Evolutionary conservation across 2,329 filamentous ascomycete genomes (phyloP).

Genomic region (Diplocarpon mali): DNA sequence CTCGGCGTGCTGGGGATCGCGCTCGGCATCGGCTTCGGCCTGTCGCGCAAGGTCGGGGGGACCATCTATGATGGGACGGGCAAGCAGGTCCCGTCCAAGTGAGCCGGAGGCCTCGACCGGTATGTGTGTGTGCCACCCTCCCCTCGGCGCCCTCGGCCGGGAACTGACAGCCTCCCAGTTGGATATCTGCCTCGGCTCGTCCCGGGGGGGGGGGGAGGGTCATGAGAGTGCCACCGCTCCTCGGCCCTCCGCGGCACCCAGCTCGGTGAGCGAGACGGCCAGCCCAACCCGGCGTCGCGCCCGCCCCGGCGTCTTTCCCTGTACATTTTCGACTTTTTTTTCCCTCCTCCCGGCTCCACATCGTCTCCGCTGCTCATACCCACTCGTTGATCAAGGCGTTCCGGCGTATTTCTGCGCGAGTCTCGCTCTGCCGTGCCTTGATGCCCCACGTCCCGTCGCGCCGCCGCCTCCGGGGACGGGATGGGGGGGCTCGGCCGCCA

Average conservation of each 20-base stretch:
- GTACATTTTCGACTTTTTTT: too few species aligned
- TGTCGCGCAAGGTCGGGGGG: conserved; percentile 8
- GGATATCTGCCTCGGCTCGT: not conserved
- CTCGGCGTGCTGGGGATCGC: conserved; percentile 11
- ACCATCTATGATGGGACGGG: conserved; percentile 6
- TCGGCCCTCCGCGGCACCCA: conserved; percentile 1
- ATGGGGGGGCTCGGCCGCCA: not conserved
- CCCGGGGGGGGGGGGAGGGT: too few species aligned
- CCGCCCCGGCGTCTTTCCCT: conserved; percentile 3
- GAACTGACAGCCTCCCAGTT: not conserved
- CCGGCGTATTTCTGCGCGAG: conserved; percentile 1
- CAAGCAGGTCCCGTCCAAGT: conserved; percentile 9
- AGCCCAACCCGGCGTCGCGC: not conserved
- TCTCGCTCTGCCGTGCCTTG: not conserved
- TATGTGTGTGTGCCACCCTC: not conserved
- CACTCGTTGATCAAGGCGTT: conserved; percentile 6
- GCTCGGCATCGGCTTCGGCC: conserved; percentile 13
- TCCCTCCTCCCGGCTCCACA: conserved; percentile 1
- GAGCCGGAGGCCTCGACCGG: not conserved
- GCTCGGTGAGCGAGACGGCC: not conserved
- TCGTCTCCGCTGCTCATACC: conserved; percentile 6
- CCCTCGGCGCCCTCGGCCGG: not conserved
- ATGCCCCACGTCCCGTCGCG: not conserved
- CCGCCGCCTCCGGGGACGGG: not conserved
- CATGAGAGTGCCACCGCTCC: too few species aligned